Conservation (phyloP, 257 asterid genomes). For the Fraxinus anomala region DNA sequence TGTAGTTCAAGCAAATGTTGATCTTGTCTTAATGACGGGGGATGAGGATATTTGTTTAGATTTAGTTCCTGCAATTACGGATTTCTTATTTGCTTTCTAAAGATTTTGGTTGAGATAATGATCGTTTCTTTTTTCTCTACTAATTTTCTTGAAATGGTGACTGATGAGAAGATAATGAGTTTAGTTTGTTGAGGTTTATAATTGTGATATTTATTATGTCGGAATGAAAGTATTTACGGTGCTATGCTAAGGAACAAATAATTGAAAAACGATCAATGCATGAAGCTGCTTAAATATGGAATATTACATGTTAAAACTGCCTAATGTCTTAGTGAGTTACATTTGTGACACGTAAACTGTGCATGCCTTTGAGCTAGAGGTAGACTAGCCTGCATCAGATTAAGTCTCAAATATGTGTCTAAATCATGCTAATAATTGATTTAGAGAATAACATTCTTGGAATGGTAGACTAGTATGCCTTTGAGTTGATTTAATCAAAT, state of each 20-base stretch:
- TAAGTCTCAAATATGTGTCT: background rate
- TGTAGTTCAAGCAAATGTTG: constrained; percentile 40
- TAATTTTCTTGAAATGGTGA: constrained; percentile 8
- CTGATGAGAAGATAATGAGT: background rate
- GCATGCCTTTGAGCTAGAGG: background rate
- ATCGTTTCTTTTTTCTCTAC: constrained; percentile 8
- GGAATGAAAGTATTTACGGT: background rate
- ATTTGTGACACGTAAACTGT: background rate
- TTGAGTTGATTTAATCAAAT: background rate
- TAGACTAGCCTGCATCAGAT: background rate
- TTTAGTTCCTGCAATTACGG: constrained; percentile 27
- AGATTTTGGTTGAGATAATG: constrained; percentile 10
- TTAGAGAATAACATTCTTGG: background rate
- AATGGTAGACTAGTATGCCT: background rate
- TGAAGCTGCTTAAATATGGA: background rate
- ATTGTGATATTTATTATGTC: background rate
- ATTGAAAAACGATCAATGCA: background rate
- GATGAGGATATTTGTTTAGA: constrained; percentile 35
- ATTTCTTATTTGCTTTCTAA: constrained; percentile 14
- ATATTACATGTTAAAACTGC: background rate
- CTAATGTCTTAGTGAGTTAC: background rate
- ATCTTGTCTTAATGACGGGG: constrained; percentile 36
- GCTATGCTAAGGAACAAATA: background rate
- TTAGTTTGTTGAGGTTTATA: background rate
- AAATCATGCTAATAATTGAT: background rate